Conservation (phyloP, 1,139 yeast species). For the Petasospora rhodanensis region DNA sequence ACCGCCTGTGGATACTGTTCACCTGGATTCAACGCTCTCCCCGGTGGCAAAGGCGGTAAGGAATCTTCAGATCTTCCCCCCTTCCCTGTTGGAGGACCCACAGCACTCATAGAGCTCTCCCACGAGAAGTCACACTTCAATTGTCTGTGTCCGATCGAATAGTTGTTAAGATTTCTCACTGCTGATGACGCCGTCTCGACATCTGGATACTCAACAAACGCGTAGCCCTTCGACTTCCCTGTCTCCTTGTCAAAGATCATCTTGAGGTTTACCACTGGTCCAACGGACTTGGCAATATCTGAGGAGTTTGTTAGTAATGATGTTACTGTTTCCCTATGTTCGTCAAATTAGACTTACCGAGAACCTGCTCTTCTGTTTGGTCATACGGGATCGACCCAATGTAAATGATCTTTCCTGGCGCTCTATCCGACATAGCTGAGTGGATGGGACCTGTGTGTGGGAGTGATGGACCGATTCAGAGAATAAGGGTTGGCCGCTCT, state of each 20-base stretch:
- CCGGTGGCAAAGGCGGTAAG: slow-evolving; percentile 41
- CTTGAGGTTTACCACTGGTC: slow-evolving; percentile 77
- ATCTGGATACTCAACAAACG: slow-evolving; percentile 67
- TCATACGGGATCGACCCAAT: slow-evolving; percentile 69
- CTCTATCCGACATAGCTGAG: slow-evolving; percentile 20
- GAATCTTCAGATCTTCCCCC: slow-evolving; percentile 16
- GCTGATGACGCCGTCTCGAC: slow-evolving; percentile 86
- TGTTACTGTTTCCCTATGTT: background rate
- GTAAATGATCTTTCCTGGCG: slow-evolving; percentile 45
- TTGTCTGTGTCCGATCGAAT: slow-evolving; percentile 66
- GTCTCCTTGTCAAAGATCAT: slow-evolving; percentile 83
- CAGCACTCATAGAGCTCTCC: slow-evolving; percentile 30
- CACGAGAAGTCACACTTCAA: slow-evolving; percentile 70
- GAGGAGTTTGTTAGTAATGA: slow-evolving; percentile 4
- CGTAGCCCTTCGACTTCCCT: slow-evolving; percentile 89
- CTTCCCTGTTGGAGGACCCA: slow-evolving; percentile 3
- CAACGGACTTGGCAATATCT: slow-evolving; percentile 74
- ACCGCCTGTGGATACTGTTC: slow-evolving; percentile 58
- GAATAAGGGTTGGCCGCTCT: too few relatives aligned
- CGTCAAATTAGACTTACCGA: slow-evolving; percentile 34
- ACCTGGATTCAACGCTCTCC: slow-evolving; percentile 43
- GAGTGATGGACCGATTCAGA: too few relatives aligned
- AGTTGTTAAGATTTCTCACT: slow-evolving; percentile 80
- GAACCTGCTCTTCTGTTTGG: slow-evolving; percentile 85
- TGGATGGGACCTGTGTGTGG: too few relatives aligned